Conservation (phyloP, 2,329 filamentous ascomycete genomes). For the Epichloe gansuensis region DNA sequence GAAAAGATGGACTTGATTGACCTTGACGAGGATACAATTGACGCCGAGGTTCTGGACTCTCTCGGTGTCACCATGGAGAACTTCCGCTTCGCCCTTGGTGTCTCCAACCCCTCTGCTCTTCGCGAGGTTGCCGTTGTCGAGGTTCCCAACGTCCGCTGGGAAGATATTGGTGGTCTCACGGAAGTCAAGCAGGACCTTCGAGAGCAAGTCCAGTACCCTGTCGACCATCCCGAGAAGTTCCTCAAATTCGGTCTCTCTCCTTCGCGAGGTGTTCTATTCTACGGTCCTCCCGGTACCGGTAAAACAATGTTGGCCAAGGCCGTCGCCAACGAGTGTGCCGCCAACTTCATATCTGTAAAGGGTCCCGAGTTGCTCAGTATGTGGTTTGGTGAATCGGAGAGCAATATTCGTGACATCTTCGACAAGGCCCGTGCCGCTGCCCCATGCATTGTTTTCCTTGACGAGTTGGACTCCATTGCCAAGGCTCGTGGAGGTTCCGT, state of each 20-base stretch:
- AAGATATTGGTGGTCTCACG: slow-evolving; percentile 97
- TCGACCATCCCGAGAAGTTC: slow-evolving; percentile 99
- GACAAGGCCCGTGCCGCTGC: slow-evolving; percentile 98
- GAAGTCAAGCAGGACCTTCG: slow-evolving; percentile 98
- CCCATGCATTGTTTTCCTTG: slow-evolving; percentile 96
- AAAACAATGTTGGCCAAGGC: slow-evolving; percentile 99
- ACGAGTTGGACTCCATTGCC: slow-evolving; percentile 96
- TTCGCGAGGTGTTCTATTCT: slow-evolving; percentile 96
- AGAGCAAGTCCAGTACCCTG: slow-evolving; percentile 96
- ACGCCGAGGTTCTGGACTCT: slow-evolving; percentile 95
- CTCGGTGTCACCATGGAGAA: slow-evolving; percentile 99
- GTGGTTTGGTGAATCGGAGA: slow-evolving; percentile 99
- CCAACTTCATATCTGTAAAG: slow-evolving; percentile 99
- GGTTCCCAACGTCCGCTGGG: slow-evolving; percentile 98
- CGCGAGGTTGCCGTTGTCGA: slow-evolving; percentile 98
- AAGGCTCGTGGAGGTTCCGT: slow-evolving; percentile 96
- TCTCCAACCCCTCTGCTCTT: slow-evolving; percentile 95
- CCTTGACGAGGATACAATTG: slow-evolving; percentile 96
- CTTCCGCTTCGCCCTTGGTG: slow-evolving; percentile 96
- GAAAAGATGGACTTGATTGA: slow-evolving; percentile 99
- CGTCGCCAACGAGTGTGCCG: slow-evolving; percentile 96
- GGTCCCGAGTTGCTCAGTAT: slow-evolving; percentile 96
- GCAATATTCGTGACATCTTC: slow-evolving; percentile 99
- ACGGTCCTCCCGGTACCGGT: slow-evolving; percentile 98
- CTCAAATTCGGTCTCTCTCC: slow-evolving; percentile 99